Evolutionary conservation across 345 rosid genomes (phyloP).

Genomic region (Gossypium sturtianum): DNA sequence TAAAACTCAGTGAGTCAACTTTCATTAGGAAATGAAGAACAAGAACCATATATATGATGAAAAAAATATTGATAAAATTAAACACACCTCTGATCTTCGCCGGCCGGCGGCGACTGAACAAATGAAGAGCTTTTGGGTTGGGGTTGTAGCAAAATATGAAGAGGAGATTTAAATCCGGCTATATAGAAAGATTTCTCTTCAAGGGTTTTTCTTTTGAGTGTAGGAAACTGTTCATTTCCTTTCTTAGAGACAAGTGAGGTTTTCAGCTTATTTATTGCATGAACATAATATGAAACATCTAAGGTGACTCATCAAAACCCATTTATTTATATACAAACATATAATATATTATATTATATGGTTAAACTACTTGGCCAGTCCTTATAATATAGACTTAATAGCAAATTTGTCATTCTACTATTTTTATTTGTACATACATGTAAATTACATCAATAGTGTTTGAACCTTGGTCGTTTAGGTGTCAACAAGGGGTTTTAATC

Average conservation of each 20-base stretch:
- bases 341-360: no score
- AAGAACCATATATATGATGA: no score
- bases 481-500: no score
- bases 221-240: conserved; percentile 11
- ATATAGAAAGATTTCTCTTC: background rate
- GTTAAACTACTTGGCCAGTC: no score
- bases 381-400: no score
- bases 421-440: no score
- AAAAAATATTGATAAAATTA: no score
- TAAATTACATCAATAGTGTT: no score
- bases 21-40: background rate
- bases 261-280: conserved; percentile 22
- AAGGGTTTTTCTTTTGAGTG: conserved; percentile 14
- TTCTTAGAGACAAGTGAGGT: background rate
- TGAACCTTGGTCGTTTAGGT: no score
- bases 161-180: background rate
- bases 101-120: background rate
- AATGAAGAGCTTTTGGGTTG: background rate
- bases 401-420: no score
- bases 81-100: background rate
- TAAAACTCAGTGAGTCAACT: background rate
- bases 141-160: background rate
- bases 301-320: conserved; percentile 12
- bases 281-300: conserved; percentile 19
- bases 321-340: background rate